A percentile compares a stretch with the other conserved stretches of the same genome.
Conservation (phyloP, 1,139 yeast species). For the Zhuliangozyma blackwelliae region DNA sequence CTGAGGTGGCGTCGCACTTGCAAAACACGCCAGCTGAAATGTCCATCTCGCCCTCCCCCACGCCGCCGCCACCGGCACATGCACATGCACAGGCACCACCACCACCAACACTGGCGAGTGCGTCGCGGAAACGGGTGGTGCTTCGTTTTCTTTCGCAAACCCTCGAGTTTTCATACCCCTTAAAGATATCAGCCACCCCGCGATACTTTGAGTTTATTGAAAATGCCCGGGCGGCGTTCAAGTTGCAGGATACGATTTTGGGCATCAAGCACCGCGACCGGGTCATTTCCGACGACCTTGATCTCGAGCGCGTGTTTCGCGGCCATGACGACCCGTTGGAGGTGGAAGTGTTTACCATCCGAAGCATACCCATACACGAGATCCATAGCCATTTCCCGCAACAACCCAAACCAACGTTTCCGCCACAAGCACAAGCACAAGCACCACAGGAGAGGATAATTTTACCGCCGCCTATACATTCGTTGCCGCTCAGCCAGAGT, state of each 20-base stretch:
- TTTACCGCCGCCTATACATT: constrained; percentile 29
- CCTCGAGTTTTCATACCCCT: constrained; percentile 59
- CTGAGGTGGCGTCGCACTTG: constrained; percentile 38
- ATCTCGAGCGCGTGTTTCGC: constrained; percentile 32
- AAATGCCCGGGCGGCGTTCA: constrained; percentile 67
- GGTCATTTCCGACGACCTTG: constrained; percentile 28
- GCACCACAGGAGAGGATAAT: constrained; percentile 18
- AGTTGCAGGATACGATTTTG: constrained; percentile 26
- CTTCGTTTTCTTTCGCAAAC: constrained; percentile 39
- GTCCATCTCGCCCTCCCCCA: neutral
- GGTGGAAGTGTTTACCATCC: constrained; percentile 33
- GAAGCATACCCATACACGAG: constrained; percentile 33
- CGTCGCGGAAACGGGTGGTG: constrained; percentile 21
- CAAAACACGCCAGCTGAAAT: constrained; percentile 10
- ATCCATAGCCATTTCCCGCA: constrained; percentile 18
- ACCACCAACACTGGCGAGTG: constrained; percentile 2
- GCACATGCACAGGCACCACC: constrained; percentile 2
- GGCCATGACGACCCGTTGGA: constrained; percentile 25
- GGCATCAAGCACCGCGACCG: constrained; percentile 16
- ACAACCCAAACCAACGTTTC: constrained; percentile 5
- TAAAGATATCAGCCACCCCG: constrained; percentile 62
- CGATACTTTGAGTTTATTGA: constrained; percentile 62
- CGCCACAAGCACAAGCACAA: constrained; percentile 7
- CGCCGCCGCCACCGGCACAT: neutral
- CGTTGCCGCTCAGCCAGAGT: neutral